Conservation (phyloP, 441 rosid species). For the Macaranga tanarius region DNA sequence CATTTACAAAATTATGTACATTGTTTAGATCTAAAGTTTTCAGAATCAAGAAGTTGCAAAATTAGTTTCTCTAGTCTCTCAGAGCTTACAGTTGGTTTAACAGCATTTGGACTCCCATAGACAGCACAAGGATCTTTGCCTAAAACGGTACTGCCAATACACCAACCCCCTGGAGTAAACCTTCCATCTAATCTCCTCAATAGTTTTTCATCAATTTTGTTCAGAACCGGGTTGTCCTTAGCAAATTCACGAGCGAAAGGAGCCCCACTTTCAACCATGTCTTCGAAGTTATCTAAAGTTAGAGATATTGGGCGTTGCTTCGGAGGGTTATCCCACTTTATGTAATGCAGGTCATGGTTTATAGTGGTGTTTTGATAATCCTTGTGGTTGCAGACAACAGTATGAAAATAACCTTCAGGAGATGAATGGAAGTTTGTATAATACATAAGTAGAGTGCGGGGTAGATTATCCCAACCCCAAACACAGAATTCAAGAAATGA, state of each 20-base stretch:
- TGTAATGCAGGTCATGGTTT: conserved; percentile 71
- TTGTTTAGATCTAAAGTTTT: conserved; percentile 65
- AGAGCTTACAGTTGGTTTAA: conserved; percentile 61
- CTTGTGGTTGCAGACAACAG: conserved; percentile 79
- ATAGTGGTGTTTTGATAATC: conserved; percentile 78
- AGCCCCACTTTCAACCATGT: conserved; percentile 71
- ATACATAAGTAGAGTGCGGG: conserved; percentile 87
- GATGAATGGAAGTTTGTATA: conserved; percentile 76
- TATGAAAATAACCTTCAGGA: conserved; percentile 79
- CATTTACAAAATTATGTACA: conserved; percentile 53
- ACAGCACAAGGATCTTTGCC: conserved; percentile 48
- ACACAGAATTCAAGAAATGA: conserved; percentile 78
- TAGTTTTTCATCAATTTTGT: conserved; percentile 58
- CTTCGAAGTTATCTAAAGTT: conserved; percentile 49
- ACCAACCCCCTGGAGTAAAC: conserved; percentile 63
- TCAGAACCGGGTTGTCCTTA: conserved; percentile 50
- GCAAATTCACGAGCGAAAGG: conserved; percentile 72
- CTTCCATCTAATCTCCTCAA: conserved; percentile 41
- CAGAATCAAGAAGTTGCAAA: conserved; percentile 58
- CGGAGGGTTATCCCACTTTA: conserved; percentile 71
- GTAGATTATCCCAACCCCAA: conserved; percentile 95
- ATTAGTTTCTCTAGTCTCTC: conserved; percentile 69
- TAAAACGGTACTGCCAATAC: conserved; percentile 35
- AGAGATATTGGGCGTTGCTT: conserved; percentile 57
- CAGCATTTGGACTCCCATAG: conserved; percentile 44